Conservation (phyloP, 1,284 basidiomycete species). For the Microbotryum silenes-acaulis region DNA sequence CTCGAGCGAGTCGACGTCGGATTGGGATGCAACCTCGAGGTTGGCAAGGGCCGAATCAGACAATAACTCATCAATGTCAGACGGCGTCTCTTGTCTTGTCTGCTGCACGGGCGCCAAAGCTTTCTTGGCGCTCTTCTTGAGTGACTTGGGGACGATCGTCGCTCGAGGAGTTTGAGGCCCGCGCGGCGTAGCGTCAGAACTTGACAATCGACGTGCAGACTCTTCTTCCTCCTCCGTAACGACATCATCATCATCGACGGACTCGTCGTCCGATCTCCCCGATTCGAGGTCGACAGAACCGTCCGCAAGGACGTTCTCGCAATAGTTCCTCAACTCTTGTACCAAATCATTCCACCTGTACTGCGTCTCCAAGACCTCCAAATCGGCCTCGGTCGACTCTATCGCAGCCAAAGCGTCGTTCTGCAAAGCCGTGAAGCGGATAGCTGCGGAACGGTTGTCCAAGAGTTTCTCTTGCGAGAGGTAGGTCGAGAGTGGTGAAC, state of each 20-base stretch:
- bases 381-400: neutral
- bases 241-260: neutral
- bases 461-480: neutral
- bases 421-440: neutral
- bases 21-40: too few relatives aligned
- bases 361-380: constrained; percentile 5
- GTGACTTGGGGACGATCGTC: too few relatives aligned
- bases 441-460: constrained; percentile 1
- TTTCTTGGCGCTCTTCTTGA: too few relatives aligned
- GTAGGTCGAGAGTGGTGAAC: neutral
- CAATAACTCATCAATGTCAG: too few relatives aligned
- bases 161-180: too few relatives aligned
- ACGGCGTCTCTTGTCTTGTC: too few relatives aligned
- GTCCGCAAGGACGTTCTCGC: neutral
- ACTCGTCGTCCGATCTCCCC: neutral
- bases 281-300: neutral
- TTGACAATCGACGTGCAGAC: neutral
- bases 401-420: neutral
- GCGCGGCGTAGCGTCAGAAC: neutral
- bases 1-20: too few relatives aligned
- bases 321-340: neutral
- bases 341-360: constrained; percentile 8
- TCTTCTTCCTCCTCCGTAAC: neutral
- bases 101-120: too few relatives aligned
- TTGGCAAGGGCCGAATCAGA: too few relatives aligned